Base-by-base conservation (phyloP, 164 flowering plant genomes). In the Aristolochia californica region DNA sequence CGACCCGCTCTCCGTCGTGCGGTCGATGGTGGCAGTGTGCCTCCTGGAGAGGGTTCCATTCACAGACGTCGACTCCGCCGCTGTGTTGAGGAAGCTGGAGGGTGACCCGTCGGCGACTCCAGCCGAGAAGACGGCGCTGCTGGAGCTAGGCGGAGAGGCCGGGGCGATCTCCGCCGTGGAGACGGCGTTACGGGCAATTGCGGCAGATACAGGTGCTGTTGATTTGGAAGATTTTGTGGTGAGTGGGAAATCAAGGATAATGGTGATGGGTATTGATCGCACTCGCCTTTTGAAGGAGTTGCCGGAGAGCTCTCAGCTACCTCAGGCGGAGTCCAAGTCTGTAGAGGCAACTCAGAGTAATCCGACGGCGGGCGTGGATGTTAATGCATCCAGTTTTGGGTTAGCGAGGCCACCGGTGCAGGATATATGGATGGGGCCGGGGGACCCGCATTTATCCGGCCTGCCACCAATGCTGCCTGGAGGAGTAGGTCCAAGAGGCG, bases 21-120 rank as follows among this genome's bases (percentile, higher is more conserved):
- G 99, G 60, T 77, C 94, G 1, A 78, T 89, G 88, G 94, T 93
- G 45, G 96, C 97, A 2, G 83, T 74, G 47, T 80, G 83, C 62
- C 68, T 93, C 66, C 59, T 93, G 68, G 88, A 85, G 61, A 68
- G 96, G 62, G 85, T 84, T 2, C 99, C 97, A 0, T 93, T 85
- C 67, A 50, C 65, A 18, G 63, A 87, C 4, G 75, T 90, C 17
- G 99, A 89, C 68, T 87, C 96, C 5, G 77, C 83, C 1, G 77
- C 81, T 23, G 82, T 93, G 66, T 55, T 85, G 63, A 72, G 96
- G 73, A 89, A 85, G 77, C 62, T 93, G 66, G 96, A 89, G 77
- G 80, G 69, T 56, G 91, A 87, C 50, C 71, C 48, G 45, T 67
- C 71, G 5, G 75, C 74, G 4, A 80, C 85, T 4, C 26, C 74